phyloP scores from a whole-genome alignment of 371 early-diverging fungal genomes.

The Vairimorpha ceranae region DNA sequence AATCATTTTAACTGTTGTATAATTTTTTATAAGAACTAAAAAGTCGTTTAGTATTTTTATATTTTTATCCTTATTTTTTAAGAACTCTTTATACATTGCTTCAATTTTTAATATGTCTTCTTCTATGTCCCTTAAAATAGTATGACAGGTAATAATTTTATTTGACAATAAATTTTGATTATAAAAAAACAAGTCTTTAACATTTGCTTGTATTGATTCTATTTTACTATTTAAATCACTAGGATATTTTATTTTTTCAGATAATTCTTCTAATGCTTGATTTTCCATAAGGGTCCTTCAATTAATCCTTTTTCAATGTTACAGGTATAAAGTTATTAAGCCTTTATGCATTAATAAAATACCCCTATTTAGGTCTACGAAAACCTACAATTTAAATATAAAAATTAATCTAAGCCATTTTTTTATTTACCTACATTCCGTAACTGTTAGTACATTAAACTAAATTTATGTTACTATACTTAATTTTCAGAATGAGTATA shows the following conservation, averaged over 20 bases:
- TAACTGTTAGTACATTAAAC: no score
- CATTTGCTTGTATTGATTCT: constrained; percentile 6
- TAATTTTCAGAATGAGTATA: no score
- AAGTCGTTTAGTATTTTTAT: constrained; percentile 32
- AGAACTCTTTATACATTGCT: constrained; percentile 20
- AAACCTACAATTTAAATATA: no score
- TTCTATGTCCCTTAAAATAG: constrained; percentile 13
- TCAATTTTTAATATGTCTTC: constrained; percentile 19
- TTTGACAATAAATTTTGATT: constrained; percentile 11
- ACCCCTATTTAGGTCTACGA: no score
- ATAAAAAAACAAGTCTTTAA: constrained; percentile 15
- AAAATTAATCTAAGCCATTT: no score
- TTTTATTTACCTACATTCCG: no score
- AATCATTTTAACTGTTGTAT: constrained; percentile 39
- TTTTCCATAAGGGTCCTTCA: constrained; percentile 16
- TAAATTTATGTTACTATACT: no score
- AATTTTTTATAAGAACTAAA: constrained; percentile 37
- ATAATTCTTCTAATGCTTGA: constrained; percentile 37
- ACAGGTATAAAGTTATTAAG: no score
- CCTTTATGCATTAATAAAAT: no score
- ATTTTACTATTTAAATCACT: constrained; percentile 50
- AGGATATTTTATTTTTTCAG: constrained; percentile 46
- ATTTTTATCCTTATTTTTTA: constrained; percentile 18
- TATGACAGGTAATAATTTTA: constrained; percentile 19
- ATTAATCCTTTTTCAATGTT: background rate